Evolutionary conservation across 345 rosid genomes (phyloP), one percentile per base, ranked within the genome.

Genomic region (Abelmoschus esculentus): DNA sequence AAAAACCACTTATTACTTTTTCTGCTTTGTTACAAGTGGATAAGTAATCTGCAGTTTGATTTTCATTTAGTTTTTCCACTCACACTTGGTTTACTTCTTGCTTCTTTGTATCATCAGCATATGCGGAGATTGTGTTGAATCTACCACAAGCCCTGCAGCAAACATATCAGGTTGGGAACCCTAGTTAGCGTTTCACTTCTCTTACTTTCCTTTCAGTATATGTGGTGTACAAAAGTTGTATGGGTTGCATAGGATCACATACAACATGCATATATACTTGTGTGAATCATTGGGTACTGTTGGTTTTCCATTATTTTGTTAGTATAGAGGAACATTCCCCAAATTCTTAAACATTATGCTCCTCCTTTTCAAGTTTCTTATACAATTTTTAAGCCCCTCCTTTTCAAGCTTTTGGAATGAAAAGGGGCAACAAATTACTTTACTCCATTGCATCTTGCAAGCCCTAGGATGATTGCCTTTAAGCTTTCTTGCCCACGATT

Each of bases 111-210:
- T 22, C 26, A 91, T 38, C 67, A 93, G 97, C 97, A 38, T 91
- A 84, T 79, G 99, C 99, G 61, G 97, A 95, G 85, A 85, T 95
- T 44, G 89, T 95, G 58, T 67, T 85, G 76, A 95, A 84, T 74
- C 80, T 91, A 74, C 82, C 85, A 11, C 85, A 73, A 83, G 89
- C 90, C 53, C 70, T 88, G 71, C 87, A 84, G 61, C 88, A 87
- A 82, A 68, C 80, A 70, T 81, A 69, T 74, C 84, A 79, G 72
- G 80, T 70, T 57, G 74, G 76, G 66, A 75, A 74, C 44, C 70
- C 83, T 26, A 67, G 61, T 62, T 84, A 72, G 79, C 47, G 29
- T 11, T 14, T 49, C 15, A 38, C 42, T 38, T 38, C 9, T 46
- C 9, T 46, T 38, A 38, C 42, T 34, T 60, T 34, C 17, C 46